Evolutionary conservation across 2,329 filamentous ascomycete genomes (phyloP).

Genomic region (Alternaria ventricosa): DNA sequence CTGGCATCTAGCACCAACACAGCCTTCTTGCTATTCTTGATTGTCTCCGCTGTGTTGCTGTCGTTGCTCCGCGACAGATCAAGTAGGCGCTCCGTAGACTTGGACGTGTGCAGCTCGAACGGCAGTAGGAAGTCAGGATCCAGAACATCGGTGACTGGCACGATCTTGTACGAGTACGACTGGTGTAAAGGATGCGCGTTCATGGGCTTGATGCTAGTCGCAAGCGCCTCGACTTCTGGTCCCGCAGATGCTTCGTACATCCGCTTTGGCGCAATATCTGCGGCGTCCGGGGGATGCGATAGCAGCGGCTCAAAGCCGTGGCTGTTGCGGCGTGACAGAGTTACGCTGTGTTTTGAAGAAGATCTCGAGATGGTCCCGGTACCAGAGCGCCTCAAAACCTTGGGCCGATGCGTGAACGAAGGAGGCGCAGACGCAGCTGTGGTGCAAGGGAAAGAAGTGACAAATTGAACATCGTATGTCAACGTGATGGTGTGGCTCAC

Average conservation of each 20-base stretch:
- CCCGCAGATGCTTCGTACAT: conserved; percentile 23
- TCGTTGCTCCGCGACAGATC: conserved; percentile 15
- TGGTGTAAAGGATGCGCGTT: conserved; percentile 51
- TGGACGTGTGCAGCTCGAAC: conserved; percentile 28
- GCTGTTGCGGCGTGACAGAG: conserved; percentile 37
- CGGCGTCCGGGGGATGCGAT: conserved; percentile 42
- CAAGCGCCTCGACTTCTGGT: conserved; percentile 16
- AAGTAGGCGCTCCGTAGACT: conserved; percentile 22
- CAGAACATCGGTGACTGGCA: conserved; percentile 44
- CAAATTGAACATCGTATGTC: conserved; percentile 60
- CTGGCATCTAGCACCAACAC: conserved; percentile 57
- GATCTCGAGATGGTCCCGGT: conserved; percentile 37
- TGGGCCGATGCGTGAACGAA: conserved; percentile 23
- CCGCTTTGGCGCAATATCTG: conserved; percentile 34
- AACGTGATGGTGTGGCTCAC: conserved; percentile 45
- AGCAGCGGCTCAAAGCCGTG: conserved; percentile 45
- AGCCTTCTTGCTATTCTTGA: conserved; percentile 30
- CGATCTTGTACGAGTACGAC: conserved; percentile 45
- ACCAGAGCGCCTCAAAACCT: conserved; percentile 31
- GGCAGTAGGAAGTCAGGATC: conserved; percentile 34
- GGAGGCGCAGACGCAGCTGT: conserved; percentile 45
- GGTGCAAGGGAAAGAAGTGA: conserved; percentile 62
- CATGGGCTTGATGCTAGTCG: conserved; percentile 27
- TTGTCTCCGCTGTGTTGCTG: conserved; percentile 12
- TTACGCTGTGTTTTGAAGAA: conserved; percentile 41